Evolutionary conservation across 805 yeast genomes (phyloP), one percentile per base, ranked within the genome.

Genomic region (Nakazawaea ambrosiae): DNA sequence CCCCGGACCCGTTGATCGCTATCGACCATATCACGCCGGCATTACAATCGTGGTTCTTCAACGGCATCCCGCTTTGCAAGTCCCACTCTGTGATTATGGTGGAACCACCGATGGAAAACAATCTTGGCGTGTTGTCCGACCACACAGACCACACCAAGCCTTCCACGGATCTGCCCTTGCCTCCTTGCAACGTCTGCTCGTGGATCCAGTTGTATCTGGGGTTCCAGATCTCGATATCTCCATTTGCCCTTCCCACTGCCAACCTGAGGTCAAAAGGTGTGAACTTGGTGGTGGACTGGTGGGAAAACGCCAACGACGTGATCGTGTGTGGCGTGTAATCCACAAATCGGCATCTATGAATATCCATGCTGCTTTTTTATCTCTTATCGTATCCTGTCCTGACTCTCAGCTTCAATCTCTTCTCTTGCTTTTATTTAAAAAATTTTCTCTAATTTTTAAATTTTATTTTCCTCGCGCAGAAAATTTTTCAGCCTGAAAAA

Each of bases 171-270:
- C 94, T 71, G 20, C 82, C 95, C 40, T 70, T 69, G 2, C 94
- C 87, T 10, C 97, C 97, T 39, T 73, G 75, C 31, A 90, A 66
- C 0, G 75, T 64, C 16, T 60, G 56, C 51, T 92, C 97, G 45
- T 85, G 87, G 37, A 75, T 62, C 97, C 97, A 89, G 49, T 74
- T 72, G 44, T 70, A 67, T 49, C 78, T 68, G 28, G 96, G 96
- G 56, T 86, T 86, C 96, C 97, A 90, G 24, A 92, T 78, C 59
- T 92, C 98, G 42, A 92, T 83, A 51, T 89, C 89, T 27, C 99
- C 99, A 54, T 92, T 89, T 32, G 86, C 75, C 56, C 97, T 73
- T 22, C 96, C 97, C 5, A 90, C 83, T 1, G 97, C 97, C 27
- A 92, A 61, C 42, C 96, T 68, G 39, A 87, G 63, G 42, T 74